These are phyloP conservation scores for Umbilicus rupestris DNA, from an alignment of 164 flowering plant genomes.

Conservation along the genomic window DNA sequence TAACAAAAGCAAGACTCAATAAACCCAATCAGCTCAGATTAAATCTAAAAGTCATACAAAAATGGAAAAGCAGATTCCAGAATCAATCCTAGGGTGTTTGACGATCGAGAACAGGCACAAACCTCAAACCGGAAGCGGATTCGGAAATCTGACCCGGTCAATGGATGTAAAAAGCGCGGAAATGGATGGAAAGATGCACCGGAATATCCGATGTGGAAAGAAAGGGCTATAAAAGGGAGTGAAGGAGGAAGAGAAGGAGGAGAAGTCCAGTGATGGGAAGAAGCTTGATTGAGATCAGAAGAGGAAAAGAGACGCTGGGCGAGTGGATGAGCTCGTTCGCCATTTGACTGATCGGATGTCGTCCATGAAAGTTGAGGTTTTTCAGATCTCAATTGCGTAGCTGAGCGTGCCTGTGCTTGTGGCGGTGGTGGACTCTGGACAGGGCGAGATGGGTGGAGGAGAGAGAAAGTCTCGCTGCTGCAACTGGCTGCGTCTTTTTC, in stretches of 20 bases:
- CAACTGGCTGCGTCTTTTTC: too few relatives aligned
- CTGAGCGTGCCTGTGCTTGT: too few relatives aligned
- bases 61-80: too few relatives aligned
- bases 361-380: conserved; percentile 2
- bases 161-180: too few relatives aligned
- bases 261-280: conserved; percentile 45
- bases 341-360: neutral
- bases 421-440: too few relatives aligned
- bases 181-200: neutral
- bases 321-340: neutral
- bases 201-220: neutral
- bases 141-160: neutral
- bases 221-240: conserved; percentile 43
- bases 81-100: too few relatives aligned
- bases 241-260: conserved; percentile 57
- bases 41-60: neutral
- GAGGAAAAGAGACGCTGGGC: conserved; percentile 17
- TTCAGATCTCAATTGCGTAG: conserved; percentile 1
- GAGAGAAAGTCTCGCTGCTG: too few relatives aligned
- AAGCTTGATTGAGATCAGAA: conserved; percentile 10
- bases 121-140: neutral
- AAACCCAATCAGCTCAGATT: neutral
- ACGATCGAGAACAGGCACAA: neutral
- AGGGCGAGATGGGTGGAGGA: too few relatives aligned
- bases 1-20: neutral